These are phyloP conservation scores for Oryza glaberrima DNA, from an alignment of 176 grass and related monocot genomes.

Conservation along the genomic window DNA sequence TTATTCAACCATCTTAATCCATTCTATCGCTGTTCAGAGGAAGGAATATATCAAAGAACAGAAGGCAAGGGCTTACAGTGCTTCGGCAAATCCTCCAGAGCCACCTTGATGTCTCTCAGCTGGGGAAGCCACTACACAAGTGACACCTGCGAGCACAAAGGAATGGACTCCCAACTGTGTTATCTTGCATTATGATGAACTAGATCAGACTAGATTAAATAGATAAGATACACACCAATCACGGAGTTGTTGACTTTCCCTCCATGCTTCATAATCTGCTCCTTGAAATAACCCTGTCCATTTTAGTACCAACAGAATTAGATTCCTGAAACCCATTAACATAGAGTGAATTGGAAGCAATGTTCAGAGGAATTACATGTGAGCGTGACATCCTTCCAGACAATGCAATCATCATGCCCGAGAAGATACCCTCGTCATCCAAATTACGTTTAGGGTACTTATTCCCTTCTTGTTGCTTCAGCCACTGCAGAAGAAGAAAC, in stretches of 20 bases:
- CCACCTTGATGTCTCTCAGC: slow-evolving; percentile 70
- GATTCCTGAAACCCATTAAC: not conserved
- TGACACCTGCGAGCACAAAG: slow-evolving; percentile 43
- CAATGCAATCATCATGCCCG: slow-evolving; percentile 66
- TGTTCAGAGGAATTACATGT: slow-evolving; percentile 57
- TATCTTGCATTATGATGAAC: not conserved
- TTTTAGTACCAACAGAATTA: slow-evolving; percentile 25
- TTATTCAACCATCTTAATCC: not conserved
- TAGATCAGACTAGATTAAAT: slow-evolving; percentile 18
- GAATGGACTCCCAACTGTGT: not conserved
- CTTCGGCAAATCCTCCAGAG: slow-evolving; percentile 70
- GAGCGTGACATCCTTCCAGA: slow-evolving; percentile 78
- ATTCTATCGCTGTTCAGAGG: not conserved
- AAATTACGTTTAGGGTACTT: slow-evolving; percentile 53
- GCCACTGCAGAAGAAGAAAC: slow-evolving; percentile 59
- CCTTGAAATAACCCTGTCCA: slow-evolving; percentile 63
- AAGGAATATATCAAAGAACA: slow-evolving; percentile 13
- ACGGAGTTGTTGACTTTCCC: slow-evolving; percentile 67
- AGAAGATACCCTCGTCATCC: slow-evolving; percentile 50
- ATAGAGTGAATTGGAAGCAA: not conserved
- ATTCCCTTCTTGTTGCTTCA: slow-evolving; percentile 51
- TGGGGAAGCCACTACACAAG: slow-evolving; percentile 72
- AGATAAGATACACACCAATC: slow-evolving; percentile 51
- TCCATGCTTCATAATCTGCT: slow-evolving; percentile 81
- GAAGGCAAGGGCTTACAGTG: slow-evolving; percentile 57